Percentiles rank a stretch among this genome's conserved stretches.
Conservation (phyloP, 2,329 filamentous ascomycete species). For the Fusarium veterinarium region DNA sequence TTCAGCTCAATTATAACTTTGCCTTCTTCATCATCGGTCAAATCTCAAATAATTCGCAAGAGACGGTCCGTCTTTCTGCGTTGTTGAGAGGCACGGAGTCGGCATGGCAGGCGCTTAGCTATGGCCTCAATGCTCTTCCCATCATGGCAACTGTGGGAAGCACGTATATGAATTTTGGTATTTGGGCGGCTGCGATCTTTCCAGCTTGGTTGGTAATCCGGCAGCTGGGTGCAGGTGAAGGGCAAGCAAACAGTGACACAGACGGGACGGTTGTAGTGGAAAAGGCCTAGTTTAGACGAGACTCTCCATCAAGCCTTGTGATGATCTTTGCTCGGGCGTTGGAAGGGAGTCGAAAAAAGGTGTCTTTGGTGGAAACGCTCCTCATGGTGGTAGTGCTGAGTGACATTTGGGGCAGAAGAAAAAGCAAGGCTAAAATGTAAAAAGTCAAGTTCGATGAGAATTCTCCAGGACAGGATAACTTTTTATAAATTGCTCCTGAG, state of each 20-base stretch:
- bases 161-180: conserved; percentile 74
- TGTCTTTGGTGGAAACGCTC: background rate
- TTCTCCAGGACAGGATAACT: accelerated
- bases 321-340: background rate
- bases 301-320: background rate
- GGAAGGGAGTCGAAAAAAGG: background rate
- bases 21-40: conserved; percentile 76
- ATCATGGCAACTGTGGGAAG: conserved; percentile 72
- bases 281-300: background rate
- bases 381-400: background rate
- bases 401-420: background rate
- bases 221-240: background rate
- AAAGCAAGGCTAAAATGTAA: background rate
- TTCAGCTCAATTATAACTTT: conserved; percentile 78
- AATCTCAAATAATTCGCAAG: conserved; percentile 66
- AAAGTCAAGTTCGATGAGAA: background rate
- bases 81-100: conserved; percentile 74
- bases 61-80: conserved; percentile 73
- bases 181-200: conserved; percentile 70
- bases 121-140: conserved; percentile 69
- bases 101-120: conserved; percentile 75
- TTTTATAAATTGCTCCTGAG: accelerated
- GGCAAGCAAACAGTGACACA: background rate
- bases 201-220: conserved; percentile 71
- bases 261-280: background rate